A percentile compares a stretch with the other conserved stretches of the same genome.
These are phyloP conservation scores for Cutaneotrichosporon mucoides DNA, from an alignment of 1,284 basidiomycete species.

Conservation along the genomic window DNA sequence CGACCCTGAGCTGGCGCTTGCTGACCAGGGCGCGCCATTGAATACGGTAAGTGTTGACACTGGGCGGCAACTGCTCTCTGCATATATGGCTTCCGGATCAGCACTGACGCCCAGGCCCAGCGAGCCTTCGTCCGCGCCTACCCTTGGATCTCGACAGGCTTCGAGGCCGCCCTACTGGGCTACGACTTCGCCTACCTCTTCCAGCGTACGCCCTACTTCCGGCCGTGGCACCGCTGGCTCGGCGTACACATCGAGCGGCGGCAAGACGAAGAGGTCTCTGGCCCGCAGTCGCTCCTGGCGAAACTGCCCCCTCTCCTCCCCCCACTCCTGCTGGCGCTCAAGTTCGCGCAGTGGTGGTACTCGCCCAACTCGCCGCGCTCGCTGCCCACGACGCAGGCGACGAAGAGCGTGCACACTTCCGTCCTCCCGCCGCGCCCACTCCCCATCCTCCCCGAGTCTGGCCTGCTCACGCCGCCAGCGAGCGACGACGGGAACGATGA, in stretches of 20 bases:
- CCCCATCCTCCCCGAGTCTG: slow-evolving; percentile 41
- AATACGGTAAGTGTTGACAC: slow-evolving; percentile 10
- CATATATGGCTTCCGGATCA: too few species aligned
- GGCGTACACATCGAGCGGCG: slow-evolving; percentile 59
- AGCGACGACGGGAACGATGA: slow-evolving; percentile 61
- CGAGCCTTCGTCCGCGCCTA: slow-evolving; percentile 64
- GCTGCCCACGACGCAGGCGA: slow-evolving; percentile 60
- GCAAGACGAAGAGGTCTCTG: slow-evolving; percentile 19
- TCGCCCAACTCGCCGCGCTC: slow-evolving; percentile 87
- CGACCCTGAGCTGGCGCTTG: slow-evolving; percentile 16
- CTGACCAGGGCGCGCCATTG: slow-evolving; percentile 28
- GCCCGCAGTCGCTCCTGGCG: slow-evolving; percentile 8
- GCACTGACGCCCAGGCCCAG: slow-evolving; percentile 1
- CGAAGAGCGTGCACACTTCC: slow-evolving; percentile 59
- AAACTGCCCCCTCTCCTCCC: slow-evolving; percentile 58
- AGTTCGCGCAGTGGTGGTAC: slow-evolving; percentile 99
- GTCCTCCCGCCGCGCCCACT: slow-evolving; percentile 72
- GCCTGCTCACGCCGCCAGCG: slow-evolving; percentile 26
- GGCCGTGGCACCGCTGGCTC: slow-evolving; percentile 85
- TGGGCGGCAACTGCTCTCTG: too few species aligned
- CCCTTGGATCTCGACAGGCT: slow-evolving; percentile 71
- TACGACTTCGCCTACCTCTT: slow-evolving; percentile 91
- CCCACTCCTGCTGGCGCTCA: slow-evolving; percentile 91
- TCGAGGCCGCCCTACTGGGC: slow-evolving; percentile 74
- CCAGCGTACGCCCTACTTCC: slow-evolving; percentile 77